A percentile compares a stretch with the other conserved stretches of the same genome.
These are phyloP conservation scores for Diaporthe sp. DNA, from an alignment of 2,329 filamentous ascomycete genomes.

Conservation along the genomic window DNA sequence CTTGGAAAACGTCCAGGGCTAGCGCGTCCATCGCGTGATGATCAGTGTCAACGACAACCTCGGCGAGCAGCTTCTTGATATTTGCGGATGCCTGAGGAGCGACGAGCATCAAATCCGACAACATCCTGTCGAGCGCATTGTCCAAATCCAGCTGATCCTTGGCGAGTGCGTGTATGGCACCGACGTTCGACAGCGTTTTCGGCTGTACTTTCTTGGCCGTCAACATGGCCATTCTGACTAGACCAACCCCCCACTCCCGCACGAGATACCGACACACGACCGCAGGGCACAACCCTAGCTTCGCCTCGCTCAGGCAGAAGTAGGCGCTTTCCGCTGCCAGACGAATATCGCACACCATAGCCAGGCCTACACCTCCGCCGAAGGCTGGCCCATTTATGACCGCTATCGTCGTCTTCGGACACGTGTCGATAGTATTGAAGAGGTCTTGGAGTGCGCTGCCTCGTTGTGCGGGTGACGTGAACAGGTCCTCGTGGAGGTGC, in stretches of 20 bases:
- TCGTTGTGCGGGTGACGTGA: constrained; percentile 1
- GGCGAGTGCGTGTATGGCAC: background rate
- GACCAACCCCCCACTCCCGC: constrained; percentile 53
- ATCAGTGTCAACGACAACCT: background rate
- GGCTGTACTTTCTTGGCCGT: constrained; percentile 41
- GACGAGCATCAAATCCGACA: constrained; percentile 10
- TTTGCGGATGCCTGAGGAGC: constrained; percentile 15
- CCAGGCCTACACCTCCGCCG: constrained; percentile 58
- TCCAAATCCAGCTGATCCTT: constrained; percentile 37
- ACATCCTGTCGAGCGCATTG: background rate
- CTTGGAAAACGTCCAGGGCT: background rate
- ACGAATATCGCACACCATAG: constrained; percentile 57
- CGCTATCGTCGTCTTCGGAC: constrained; percentile 56
- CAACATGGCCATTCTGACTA: constrained; percentile 54
- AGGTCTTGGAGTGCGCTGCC: constrained; percentile 36
- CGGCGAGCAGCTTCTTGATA: background rate
- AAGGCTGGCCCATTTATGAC: constrained; percentile 56
- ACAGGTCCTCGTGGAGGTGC: constrained; percentile 47
- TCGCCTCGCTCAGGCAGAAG: constrained; percentile 55
- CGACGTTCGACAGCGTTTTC: background rate
- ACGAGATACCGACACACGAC: constrained; percentile 55
- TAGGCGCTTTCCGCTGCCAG: constrained; percentile 40
- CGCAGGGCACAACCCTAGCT: constrained; percentile 53
- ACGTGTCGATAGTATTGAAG: constrained; percentile 53
- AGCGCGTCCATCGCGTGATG: background rate